phyloP scores from a whole-genome alignment of 176 grass and related monocot genomes.

The Triticum monococcum region DNA sequence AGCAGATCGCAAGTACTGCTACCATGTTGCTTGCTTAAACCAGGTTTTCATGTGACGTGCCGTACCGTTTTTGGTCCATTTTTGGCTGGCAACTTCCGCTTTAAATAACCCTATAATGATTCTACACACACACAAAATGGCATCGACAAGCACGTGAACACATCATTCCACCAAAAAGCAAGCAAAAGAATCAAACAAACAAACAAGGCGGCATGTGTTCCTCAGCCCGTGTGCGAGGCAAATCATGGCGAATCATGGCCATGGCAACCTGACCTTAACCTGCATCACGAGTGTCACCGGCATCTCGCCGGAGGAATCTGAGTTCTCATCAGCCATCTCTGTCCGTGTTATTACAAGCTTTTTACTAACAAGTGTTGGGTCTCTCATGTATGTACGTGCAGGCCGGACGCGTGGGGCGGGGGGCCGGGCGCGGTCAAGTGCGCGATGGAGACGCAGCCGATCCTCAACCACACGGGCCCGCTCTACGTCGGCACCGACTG shows the following conservation, averaged over 20 bases:
- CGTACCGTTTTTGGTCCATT: not conserved
- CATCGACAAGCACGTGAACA: not conserved
- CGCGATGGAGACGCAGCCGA: slow-evolving; percentile 75
- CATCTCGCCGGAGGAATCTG: not conserved
- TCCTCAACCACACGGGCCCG: slow-evolving; percentile 36
- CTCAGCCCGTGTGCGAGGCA: not conserved
- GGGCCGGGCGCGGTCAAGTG: slow-evolving; percentile 42
- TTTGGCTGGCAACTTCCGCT: not conserved
- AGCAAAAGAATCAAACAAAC: not conserved
- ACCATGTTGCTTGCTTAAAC: not conserved
- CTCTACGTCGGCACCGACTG: slow-evolving; percentile 68
- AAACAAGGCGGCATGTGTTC: not conserved
- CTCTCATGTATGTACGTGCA: not conserved
- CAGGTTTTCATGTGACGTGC: not conserved
- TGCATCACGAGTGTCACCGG: not conserved
- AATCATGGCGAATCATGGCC: not conserved
- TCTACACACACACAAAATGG: not conserved
- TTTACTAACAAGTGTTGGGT: too few relatives aligned
- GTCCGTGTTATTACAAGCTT: too few relatives aligned
- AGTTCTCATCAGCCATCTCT: not conserved
- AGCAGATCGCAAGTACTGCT: too few relatives aligned
- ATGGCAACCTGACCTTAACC: not conserved
- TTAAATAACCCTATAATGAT: not conserved
- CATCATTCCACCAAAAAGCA: not conserved
- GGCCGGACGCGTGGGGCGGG: slow-evolving; percentile 42